phyloP scores from a whole-genome alignment of 2,329 filamentous ascomycete species.

The Gnomoniopsis sp. region DNA sequence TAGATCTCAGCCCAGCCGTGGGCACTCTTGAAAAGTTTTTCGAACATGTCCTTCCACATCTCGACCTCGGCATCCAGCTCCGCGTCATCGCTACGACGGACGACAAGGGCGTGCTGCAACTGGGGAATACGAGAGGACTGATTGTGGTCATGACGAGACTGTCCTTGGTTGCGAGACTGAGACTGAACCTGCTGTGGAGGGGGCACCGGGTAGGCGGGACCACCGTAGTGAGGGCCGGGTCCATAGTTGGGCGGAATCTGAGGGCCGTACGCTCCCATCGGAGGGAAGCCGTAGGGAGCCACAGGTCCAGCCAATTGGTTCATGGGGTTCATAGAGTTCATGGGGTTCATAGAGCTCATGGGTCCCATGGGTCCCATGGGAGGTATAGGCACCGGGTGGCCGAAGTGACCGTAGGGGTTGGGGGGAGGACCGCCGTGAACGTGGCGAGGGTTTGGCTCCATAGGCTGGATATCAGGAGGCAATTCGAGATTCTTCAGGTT shows the following conservation, averaged over 20 bases:
- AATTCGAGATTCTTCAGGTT: conserved; percentile 10
- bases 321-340: background rate
- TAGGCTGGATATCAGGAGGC: background rate
- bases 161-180: background rate
- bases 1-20: conserved; percentile 27
- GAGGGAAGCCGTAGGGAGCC: conserved; percentile 8
- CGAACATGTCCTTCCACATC: conserved; percentile 14
- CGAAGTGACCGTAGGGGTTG: conserved; percentile 1
- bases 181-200: background rate
- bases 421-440: background rate
- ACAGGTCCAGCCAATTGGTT: background rate
- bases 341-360: background rate
- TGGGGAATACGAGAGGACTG: background rate
- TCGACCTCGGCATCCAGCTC: conserved; percentile 5
- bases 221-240: background rate
- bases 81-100: conserved; percentile 12
- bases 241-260: background rate
- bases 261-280: conserved; percentile 1
- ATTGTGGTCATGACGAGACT: background rate
- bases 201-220: background rate
- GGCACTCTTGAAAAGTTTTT: conserved; percentile 9
- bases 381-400: background rate
- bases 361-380: background rate
- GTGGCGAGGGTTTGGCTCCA: conserved; percentile 3
- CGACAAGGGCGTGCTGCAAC: conserved; percentile 4